phyloP scores from a whole-genome alignment of 2,329 filamentous ascomycete genomes.

The Chlorencoelia australis region DNA sequence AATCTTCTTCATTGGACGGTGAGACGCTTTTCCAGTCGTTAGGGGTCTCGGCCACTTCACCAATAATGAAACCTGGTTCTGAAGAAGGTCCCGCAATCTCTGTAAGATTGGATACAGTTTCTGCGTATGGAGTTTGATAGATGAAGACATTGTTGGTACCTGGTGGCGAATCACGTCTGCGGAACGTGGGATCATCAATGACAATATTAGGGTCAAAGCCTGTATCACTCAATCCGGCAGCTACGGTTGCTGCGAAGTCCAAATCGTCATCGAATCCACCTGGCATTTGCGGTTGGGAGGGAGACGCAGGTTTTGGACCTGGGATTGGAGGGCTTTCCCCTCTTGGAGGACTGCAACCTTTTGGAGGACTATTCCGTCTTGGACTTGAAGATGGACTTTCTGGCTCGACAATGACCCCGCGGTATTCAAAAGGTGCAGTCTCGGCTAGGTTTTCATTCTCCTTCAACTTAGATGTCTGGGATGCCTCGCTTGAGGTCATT shows the following conservation, averaged over 20 bases:
- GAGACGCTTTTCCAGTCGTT: conserved; percentile 28
- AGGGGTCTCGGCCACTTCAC: conserved; percentile 36
- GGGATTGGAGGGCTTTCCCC: conserved; percentile 36
- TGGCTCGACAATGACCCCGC: conserved; percentile 19
- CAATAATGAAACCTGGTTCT: conserved; percentile 35
- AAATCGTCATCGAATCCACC: conserved; percentile 58
- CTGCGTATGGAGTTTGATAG: conserved; percentile 41
- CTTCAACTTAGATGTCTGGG: conserved; percentile 9
- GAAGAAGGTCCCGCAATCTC: conserved; percentile 8
- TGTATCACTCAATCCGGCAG: conserved; percentile 56
- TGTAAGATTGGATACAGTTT: conserved; percentile 37
- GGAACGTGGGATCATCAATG: conserved; percentile 54
- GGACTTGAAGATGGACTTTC: conserved; percentile 9
- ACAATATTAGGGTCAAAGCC: conserved; percentile 65
- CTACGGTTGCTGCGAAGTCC: conserved; percentile 59
- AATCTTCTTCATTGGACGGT: conserved; percentile 25
- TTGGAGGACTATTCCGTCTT: conserved; percentile 1
- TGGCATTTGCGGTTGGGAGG: conserved; percentile 40
- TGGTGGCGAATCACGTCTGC: conserved; percentile 53
- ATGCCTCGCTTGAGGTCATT: conserved; percentile 16
- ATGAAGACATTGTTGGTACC: conserved; percentile 41
- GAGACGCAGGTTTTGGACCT: conserved; percentile 43
- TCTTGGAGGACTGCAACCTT: not conserved
- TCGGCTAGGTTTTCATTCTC: conserved; percentile 10
- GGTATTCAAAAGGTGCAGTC: conserved; percentile 19